phyloP scores from a whole-genome alignment of 2,329 filamentous ascomycete genomes.

The Thelonectria olida region DNA sequence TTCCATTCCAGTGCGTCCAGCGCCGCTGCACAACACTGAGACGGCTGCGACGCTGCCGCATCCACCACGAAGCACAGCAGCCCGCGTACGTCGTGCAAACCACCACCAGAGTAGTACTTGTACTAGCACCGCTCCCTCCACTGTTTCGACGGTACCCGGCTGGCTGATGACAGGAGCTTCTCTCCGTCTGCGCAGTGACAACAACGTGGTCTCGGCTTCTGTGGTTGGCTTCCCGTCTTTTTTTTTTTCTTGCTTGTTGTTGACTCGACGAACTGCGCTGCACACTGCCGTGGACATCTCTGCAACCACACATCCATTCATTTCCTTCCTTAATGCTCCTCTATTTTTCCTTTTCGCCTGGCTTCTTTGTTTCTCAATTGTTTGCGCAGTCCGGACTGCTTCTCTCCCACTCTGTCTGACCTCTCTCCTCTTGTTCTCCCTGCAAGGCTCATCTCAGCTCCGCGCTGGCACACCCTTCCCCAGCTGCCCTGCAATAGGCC shows the following conservation, averaged over 20 bases:
- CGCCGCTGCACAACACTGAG: background rate
- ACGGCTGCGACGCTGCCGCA: constrained; percentile 20
- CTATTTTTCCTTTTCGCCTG: constrained; percentile 24
- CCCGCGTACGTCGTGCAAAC: no score
- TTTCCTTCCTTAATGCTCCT: constrained; percentile 8
- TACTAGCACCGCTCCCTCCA: constrained; percentile 10
- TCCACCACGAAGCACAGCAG: no score
- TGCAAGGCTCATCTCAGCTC: constrained; percentile 30
- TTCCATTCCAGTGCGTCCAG: constrained; percentile 34
- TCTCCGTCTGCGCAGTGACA: constrained; percentile 25
- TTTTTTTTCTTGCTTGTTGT: constrained; percentile 7
- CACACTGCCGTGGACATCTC: background rate
- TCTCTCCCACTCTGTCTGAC: constrained; percentile 30
- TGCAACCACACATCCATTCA: background rate
- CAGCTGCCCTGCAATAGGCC: constrained; percentile 20
- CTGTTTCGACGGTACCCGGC: constrained; percentile 23
- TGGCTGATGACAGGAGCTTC: constrained; percentile 16
- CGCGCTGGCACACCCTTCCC: constrained; percentile 25
- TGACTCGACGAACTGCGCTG: background rate
- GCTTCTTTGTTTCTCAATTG: constrained; percentile 26
- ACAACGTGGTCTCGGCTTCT: constrained; percentile 28
- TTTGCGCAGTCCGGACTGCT: constrained; percentile 40
- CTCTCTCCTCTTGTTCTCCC: constrained; percentile 32
- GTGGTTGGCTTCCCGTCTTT: background rate
- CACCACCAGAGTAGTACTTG: constrained; percentile 23